Base-by-base conservation (phyloP, 176 grass and related monocot species). In the Eleusine indica region DNA sequence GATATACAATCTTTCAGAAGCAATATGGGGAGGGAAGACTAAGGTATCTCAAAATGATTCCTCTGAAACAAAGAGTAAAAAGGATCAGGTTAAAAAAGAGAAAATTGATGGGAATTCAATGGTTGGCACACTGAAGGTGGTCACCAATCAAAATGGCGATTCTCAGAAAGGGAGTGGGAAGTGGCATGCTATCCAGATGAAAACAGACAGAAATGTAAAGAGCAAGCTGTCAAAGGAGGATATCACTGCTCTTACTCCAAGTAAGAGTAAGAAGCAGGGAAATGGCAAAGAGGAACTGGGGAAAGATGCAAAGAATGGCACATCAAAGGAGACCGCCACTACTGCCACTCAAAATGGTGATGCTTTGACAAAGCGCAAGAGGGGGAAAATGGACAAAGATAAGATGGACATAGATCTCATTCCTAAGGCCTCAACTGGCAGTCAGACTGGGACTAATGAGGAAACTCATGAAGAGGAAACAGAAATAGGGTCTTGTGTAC, bases 11-110 rank as follows among this genome's bases (percentile, higher is more conserved):
- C 77, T 85, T 19, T 89, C 87, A 0, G 66, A 66, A 70, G 38
- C 16, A 72, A 15, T 82, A 29, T 89, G 88, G 88, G 88, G 88
- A 47, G 58, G 77, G 15, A 73, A 76, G 52, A 38, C 83, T 16
- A 89, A 58, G 73, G 57, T 30, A 39, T 58, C 75, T 6, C 70
- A 80, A 51, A 85, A 80, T 46, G 71, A 18, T 53, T 43, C 53
- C 22, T 39, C 37, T 52, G 11, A 30, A 4, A 21, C 38, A 48
- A 82, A 86, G 88, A 66, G 44, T 70, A 89, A 89, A 78, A 86
- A 89, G 72, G 66, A 56, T 12, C 72, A 58, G 56, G 60, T 66
- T 56, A 73, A 57, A 38, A 83, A 83, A 25, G 74, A 84, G 68
- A 78, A 83, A 44, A 41, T 40, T 16, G 41, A 76, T 25, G 85